Percentiles rank a stretch among this genome's conserved stretches.
These are phyloP conservation scores for Orbilia blumenaviensis DNA, from an alignment of 2,329 filamentous ascomycete species.

Conservation along the genomic window DNA sequence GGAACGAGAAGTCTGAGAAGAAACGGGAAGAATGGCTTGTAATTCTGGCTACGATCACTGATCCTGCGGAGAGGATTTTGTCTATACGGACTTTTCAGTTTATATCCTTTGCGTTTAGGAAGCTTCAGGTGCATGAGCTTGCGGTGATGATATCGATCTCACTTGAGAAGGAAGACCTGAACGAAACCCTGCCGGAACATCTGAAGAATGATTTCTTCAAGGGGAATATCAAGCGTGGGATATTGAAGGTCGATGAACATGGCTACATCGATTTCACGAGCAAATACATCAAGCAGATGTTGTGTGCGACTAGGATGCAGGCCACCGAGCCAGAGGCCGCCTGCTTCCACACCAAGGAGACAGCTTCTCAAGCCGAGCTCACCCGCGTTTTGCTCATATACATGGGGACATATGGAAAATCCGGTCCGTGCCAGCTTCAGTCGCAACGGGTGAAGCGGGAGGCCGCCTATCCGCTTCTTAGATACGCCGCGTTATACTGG, in stretches of 20 bases:
- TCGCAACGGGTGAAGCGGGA: constrained; percentile 1
- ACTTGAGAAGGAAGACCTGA: too few species aligned
- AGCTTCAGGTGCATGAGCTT: background rate
- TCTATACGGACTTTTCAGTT: background rate
- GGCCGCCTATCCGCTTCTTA: constrained; percentile 14
- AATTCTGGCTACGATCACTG: background rate
- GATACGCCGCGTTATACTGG: constrained; percentile 33
- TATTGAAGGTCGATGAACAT: background rate
- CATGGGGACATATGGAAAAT: background rate
- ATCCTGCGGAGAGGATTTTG: background rate
- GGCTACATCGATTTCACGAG: background rate
- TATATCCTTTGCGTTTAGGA: background rate
- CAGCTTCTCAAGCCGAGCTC: background rate
- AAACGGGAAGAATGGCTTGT: background rate
- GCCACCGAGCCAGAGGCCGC: background rate
- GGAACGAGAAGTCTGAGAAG: background rate
- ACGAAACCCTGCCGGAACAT: background rate
- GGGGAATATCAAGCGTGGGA: background rate
- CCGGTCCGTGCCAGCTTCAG: constrained; percentile 5
- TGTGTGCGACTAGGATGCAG: background rate
- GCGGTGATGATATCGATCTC: background rate
- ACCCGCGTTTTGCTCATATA: constrained; percentile 19
- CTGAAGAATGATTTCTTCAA: background rate
- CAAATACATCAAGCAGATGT: background rate
- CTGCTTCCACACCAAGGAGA: background rate